Conservation (phyloP, 768 basidiomycete species). For the Tricholomella constricta region DNA sequence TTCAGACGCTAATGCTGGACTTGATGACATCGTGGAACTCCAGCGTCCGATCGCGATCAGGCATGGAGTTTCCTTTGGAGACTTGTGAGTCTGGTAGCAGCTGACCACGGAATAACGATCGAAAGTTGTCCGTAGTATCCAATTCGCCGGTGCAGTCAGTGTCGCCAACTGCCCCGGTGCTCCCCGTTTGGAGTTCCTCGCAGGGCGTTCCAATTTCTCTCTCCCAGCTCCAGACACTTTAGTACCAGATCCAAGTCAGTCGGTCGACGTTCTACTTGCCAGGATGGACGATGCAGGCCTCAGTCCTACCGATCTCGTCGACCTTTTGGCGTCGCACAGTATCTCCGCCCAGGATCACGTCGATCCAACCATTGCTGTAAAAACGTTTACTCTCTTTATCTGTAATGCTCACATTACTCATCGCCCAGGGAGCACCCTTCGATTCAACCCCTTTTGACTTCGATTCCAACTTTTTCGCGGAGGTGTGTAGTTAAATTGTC, state of each 20-base stretch:
- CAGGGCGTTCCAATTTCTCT: conserved; percentile 34
- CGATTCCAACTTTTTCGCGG: conserved; percentile 34
- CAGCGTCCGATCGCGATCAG: conserved; percentile 31
- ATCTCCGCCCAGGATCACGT: conserved; percentile 25
- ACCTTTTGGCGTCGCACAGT: conserved; percentile 33
- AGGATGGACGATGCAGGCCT: conserved; percentile 38
- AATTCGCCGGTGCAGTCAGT: conserved; percentile 37
- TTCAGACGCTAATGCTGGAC: conserved; percentile 25
- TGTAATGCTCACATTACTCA: neutral
- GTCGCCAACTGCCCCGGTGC: conserved; percentile 41
- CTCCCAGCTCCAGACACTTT: conserved; percentile 28
- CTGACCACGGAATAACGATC: neutral
- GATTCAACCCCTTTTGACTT: conserved; percentile 32
- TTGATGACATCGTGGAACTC: conserved; percentile 33
- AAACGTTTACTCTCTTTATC: conserved; percentile 4
- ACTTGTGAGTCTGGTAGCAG: conserved; percentile 29
- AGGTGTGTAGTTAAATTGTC: conserved; percentile 14
- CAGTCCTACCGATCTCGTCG: conserved; percentile 32
- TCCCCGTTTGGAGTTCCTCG: conserved; percentile 37
- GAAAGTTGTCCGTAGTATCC: conserved; percentile 23
- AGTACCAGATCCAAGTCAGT: conserved; percentile 37
- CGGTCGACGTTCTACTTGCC: conserved; percentile 25
- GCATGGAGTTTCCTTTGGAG: conserved; percentile 35
- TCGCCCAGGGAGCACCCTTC: conserved; percentile 25
- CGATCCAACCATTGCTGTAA: conserved; percentile 23